Base-by-base conservation (phyloP, 2,329 filamentous ascomycete genomes). In the Alternaria ethzedia region DNA sequence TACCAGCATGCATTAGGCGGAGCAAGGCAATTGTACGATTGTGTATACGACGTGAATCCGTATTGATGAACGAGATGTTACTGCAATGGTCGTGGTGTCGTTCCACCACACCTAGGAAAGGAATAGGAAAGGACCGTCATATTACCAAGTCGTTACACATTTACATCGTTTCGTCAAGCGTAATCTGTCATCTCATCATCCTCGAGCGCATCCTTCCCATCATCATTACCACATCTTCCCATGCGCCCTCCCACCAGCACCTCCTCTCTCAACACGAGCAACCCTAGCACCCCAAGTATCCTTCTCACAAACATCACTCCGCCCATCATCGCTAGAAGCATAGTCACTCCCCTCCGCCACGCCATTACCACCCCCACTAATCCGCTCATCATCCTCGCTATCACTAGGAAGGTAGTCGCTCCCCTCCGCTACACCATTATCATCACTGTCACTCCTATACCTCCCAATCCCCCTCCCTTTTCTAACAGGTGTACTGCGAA, bases 371-470 rank as follows among this genome's bases (percentile, higher is more conserved):
- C 12, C 49, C 8, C 15, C 30, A 25, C 49, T 52, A 17, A 52
- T 59, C 10, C 25, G 36, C 11, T 26, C 45, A 11, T 52, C 57
- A 21, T 43, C n/a, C n/a, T 59, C 57, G 12, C 47, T 59, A 21
- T 59, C 50, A 11, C 41, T 47, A 6, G 49, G 43, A 7, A 54
- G 49, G 17, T 59, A 59, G 13, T 59, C 57, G 10, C 41, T 45
- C 23, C 57, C 57, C 25, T 59, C 49, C 11, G 49, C 49, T 55
- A 59, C 25, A 10, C 57, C 61, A 11, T 63, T 52, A 25, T 56
- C 61, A 54, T 56, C 51, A 54, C 44, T 50, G 5, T 45, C 41
- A 36, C 30, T 41, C 13, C 21, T 52, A 36, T 41, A 52, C 20
- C 20, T 25, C 28, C 28, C 49, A 17, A 23, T 25, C 9, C 28